Conservation (phyloP, 1,139 yeast genomes). For the Candida sp. region DNA sequence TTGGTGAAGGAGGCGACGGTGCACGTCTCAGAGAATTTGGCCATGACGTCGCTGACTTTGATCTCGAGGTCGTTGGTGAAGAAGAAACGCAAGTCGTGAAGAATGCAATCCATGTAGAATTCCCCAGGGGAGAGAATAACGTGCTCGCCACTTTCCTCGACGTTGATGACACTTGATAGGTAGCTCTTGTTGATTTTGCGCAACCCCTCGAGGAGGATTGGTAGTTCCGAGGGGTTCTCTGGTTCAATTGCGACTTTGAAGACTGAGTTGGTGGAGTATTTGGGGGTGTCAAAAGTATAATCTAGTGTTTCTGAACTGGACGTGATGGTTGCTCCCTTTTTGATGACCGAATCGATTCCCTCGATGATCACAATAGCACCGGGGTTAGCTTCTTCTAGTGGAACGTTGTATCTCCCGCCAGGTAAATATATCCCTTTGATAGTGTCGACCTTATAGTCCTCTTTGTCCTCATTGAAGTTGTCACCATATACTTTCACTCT, state of each 20-base stretch:
- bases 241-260: constrained; percentile 90
- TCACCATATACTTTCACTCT: constrained; percentile 64
- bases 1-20: constrained; percentile 68
- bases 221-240: constrained; percentile 75
- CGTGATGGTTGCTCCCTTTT: constrained; percentile 59
- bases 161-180: constrained; percentile 66
- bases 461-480: constrained; percentile 51
- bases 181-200: constrained; percentile 66
- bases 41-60: constrained; percentile 85
- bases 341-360: constrained; percentile 61
- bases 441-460: constrained; percentile 51
- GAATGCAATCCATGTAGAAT: constrained; percentile 79
- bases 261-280: constrained; percentile 58
- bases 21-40: constrained; percentile 82
- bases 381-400: constrained; percentile 55
- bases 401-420: constrained; percentile 73
- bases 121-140: constrained; percentile 87
- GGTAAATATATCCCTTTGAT: constrained; percentile 60
- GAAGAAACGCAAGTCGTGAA: constrained; percentile 74
- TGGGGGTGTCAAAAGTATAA: constrained; percentile 42
- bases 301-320: constrained; percentile 6
- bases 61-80: constrained; percentile 67
- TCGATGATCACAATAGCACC: constrained; percentile 73
- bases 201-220: constrained; percentile 71
- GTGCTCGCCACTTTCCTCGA: constrained; percentile 92